phyloP scores from a whole-genome alignment of 495 filamentous ascomycete species.

The Chaetomium fimeti region DNA sequence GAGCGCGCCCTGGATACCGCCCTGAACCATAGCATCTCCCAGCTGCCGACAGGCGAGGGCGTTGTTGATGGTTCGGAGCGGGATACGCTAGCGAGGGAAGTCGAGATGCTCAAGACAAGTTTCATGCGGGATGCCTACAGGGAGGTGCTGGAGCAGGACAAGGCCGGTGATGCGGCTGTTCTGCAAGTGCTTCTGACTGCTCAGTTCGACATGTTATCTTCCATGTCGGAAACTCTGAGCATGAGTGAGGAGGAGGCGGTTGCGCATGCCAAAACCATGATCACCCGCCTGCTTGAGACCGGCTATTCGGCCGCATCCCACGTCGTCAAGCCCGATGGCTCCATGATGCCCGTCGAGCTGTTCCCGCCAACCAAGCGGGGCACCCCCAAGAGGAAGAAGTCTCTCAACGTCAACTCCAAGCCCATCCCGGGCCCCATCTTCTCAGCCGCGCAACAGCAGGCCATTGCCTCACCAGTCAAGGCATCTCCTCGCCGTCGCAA shows the following conservation, averaged over 20 bases:
- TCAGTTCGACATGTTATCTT: conserved; percentile 85
- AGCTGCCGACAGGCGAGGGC: conserved; percentile 72
- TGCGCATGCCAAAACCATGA: conserved; percentile 71
- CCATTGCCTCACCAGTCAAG: conserved; percentile 55
- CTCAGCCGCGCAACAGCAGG: conserved; percentile 42
- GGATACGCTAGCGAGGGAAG: conserved; percentile 72
- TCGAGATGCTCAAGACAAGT: conserved; percentile 75
- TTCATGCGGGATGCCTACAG: conserved; percentile 79
- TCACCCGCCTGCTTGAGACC: conserved; percentile 72
- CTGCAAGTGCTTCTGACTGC: conserved; percentile 81
- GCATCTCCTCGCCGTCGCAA: conserved; percentile 80
- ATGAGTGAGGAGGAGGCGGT: conserved; percentile 83
- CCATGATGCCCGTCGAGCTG: conserved; percentile 57
- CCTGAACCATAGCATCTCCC: conserved; percentile 76
- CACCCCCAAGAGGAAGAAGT: conserved; percentile 75
- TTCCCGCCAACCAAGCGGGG: conserved; percentile 67
- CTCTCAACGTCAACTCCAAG: conserved; percentile 34
- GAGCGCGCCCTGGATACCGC: conserved; percentile 81
- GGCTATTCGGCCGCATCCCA: conserved; percentile 71
- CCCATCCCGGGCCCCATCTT: conserved; percentile 43
- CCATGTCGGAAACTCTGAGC: conserved; percentile 72
- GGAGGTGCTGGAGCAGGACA: conserved; percentile 81
- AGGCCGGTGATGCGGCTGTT: conserved; percentile 69
- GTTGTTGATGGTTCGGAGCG: conserved; percentile 66
- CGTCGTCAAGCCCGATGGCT: conserved; percentile 88